Base-by-base conservation (phyloP, 148 eudicot genomes). In the Salicornia ramosissima region DNA sequence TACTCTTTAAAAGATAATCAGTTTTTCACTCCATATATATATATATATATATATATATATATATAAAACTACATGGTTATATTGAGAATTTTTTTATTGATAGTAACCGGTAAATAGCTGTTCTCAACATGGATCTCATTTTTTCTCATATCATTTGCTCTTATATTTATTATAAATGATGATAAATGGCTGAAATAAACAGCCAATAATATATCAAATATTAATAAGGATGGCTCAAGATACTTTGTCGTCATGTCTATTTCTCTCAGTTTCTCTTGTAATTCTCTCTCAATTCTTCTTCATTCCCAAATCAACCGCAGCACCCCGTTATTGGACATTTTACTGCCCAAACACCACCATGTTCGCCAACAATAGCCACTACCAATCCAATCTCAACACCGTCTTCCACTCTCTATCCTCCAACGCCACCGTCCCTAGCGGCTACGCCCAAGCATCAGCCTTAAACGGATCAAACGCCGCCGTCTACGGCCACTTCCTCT, bases 301-400 rank as follows among this genome's bases (percentile, higher is more conserved):
- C 19, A 39, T 16, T 1, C 10, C 53, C 2, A 57, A 30, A 46
- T 43, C 72, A 43, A 56, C 77, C 10, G 43, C 77, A 21, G 58
- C 21, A 4, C 75, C 79, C 31, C 1, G 31, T 33, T 0, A 16
- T 19, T 30, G 45, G 70, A 0, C 24, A 2, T 14, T 13, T 1
- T 3, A 2, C 13, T 62, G 79, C 61, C 5, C 39, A 7, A 76
- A 70, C 34, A 60, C 42, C 36, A 81, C 83, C 25, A 77, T 75
- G 42, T 82, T 74, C 75, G 65, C 77, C 14, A 33, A 39, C 25
- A 75, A 73, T 19, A 73, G 81, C 54, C 1, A 68, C 5, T 89
- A 80, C 75, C 49, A 70, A 28, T 33, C 82, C 25, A 86, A 83
- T 69, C 83, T 85, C 51, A 66, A 85, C 68, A 42, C 79, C 65